Evolutionary conservation across 164 flowering plant genomes (phyloP), one percentile per base, ranked within the genome.

Genomic region (Chimonanthus salicifolius): DNA sequence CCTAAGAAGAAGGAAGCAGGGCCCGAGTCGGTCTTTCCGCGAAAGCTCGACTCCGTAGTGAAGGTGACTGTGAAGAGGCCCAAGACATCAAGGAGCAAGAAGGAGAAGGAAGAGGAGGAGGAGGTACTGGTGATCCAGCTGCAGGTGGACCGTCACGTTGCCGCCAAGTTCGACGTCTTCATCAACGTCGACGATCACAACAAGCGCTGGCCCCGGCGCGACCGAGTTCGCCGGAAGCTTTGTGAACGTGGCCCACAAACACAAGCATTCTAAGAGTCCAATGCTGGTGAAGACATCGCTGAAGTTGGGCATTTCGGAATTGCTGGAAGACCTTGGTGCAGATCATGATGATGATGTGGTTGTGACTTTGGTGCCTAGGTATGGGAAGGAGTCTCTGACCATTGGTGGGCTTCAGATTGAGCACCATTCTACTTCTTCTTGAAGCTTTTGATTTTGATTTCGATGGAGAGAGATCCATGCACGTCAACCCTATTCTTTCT

Each of bases 101-200:
- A 68, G 33, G 82, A 78, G 72, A 82, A 79, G 62, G 83, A 77
- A 10, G 78, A 78, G 0, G 82, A 75, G 6, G 83, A 80, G 6
- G 86, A 85, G 74, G 66, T 83, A 1, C 18, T 85, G 77, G 78
- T 80, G 51, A 64, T 85, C 4, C 75, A 75, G 6, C 77, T 83
- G 3, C 71, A 72, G 18, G 13, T 80, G 0, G 67, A 75, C 20
- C 65, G 64, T 4, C 69, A 73, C 5, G 33, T 8, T 18, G 18
- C 60, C 9, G 71, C 80, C 47, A 83, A 82, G 75, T 82, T 85
- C 47, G 86, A 85, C 62, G 85, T 85, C 16, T 82, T 54, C 58
- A 72, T 83, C 9, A 85, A 85, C 49, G 82, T 62, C 0, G 85
- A 75, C 2, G 88, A 83, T 45, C 80, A 80, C 33, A 51, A 44